Conservation (phyloP, 768 basidiomycete genomes). For the Podaxis rugospora region DNA sequence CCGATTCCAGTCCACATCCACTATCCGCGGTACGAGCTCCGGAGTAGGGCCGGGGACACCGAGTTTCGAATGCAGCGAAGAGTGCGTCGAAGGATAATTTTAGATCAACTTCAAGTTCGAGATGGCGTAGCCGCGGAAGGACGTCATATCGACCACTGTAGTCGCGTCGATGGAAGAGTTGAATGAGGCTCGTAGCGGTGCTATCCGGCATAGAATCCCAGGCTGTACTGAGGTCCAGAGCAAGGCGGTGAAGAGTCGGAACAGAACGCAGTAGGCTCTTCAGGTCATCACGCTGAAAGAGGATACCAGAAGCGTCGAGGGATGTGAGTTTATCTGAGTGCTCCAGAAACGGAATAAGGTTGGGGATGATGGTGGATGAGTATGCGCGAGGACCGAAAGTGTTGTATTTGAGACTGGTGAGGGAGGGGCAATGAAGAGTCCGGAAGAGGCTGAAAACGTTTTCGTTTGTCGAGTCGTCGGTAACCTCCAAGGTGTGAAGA, state of each 20-base stretch:
- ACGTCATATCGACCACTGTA: constrained; percentile 1
- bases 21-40: neutral
- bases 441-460: constrained; percentile 1
- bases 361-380: neutral
- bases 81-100: constrained; percentile 7
- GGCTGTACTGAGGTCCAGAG: neutral
- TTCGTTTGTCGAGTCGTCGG: constrained; percentile 1
- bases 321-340: neutral
- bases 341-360: constrained; percentile 2
- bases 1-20: neutral
- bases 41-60: neutral
- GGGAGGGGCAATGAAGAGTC: constrained; percentile 1
- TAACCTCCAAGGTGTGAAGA: constrained; percentile 6
- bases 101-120: constrained; percentile 8
- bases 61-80: constrained; percentile 10
- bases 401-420: constrained; percentile 6
- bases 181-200: neutral
- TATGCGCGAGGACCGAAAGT: constrained; percentile 8
- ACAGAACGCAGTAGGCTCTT: neutral
- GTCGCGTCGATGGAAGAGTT: constrained; percentile 6
- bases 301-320: constrained; percentile 9
- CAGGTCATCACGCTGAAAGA: constrained; percentile 8
- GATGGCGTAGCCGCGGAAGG: constrained; percentile 9
- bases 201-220: neutral
- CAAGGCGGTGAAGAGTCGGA: constrained; percentile 1